A percentile compares a stretch with the other conserved stretches of the same genome.
These are phyloP conservation scores for Fusarium nematophilum DNA, from an alignment of 2,329 filamentous ascomycete genomes.

Conservation along the genomic window DNA sequence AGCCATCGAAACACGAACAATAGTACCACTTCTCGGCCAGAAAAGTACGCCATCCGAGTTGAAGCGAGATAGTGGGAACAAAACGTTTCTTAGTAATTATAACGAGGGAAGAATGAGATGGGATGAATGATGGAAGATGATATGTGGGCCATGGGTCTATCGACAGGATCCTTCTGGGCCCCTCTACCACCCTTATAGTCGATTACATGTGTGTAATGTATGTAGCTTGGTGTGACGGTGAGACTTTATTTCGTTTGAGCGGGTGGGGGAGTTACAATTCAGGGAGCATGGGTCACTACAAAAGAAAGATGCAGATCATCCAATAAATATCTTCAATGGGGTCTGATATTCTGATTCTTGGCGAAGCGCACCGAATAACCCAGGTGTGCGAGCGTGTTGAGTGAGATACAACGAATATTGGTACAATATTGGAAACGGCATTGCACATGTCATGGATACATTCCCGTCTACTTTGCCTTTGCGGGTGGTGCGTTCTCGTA, in stretches of 20 bases:
- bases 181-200: conserved; percentile 31
- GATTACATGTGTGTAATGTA: conserved; percentile 43
- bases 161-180: conserved; percentile 11
- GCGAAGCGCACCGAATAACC: not conserved
- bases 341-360: not conserved
- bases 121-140: conserved; percentile 25
- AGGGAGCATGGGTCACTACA: conserved; percentile 38
- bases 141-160: conserved; percentile 23
- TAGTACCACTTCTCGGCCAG: conserved; percentile 7
- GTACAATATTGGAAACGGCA: not conserved
- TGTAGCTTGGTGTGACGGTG: conserved; percentile 31
- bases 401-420: conserved; percentile 6
- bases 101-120: conserved; percentile 19
- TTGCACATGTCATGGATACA: not conserved
- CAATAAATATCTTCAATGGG: conserved; percentile 3
- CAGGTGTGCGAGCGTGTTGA: not conserved
- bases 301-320: conserved; percentile 26
- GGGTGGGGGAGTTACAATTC: conserved; percentile 34
- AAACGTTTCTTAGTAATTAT: conserved; percentile 24
- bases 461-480: conserved; percentile 3
- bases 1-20: conserved; percentile 19
- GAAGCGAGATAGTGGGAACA: conserved; percentile 8
- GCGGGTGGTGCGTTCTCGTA: conserved; percentile 33
- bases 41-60: conserved; percentile 6
- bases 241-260: conserved; percentile 34